Conservation (phyloP, 257 asterid species). For the Gentiana macrophylla region DNA sequence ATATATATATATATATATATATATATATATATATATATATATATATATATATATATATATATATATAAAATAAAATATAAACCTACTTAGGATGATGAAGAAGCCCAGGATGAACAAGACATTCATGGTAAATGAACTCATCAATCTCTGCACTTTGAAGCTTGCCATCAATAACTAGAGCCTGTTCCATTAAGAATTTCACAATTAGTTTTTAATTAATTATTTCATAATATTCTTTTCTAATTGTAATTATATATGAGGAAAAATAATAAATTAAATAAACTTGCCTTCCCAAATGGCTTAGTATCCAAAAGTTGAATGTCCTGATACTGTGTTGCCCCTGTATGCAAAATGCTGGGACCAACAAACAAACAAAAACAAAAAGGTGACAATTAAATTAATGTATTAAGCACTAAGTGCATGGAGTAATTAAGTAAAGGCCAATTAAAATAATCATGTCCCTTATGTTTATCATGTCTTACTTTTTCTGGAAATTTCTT, state of each 20-base stretch:
- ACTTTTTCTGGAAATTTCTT: too few relatives aligned
- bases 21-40: too few relatives aligned
- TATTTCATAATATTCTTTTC: background rate
- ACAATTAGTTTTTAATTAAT: background rate
- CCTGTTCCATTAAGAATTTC: conserved; percentile 27
- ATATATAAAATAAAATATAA: background rate
- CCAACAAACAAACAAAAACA: background rate
- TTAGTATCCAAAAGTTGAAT: conserved; percentile 91
- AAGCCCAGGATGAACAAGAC: conserved; percentile 84
- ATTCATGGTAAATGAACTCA: conserved; percentile 93
- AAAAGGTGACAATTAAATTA: conserved; percentile 14
- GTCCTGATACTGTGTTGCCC: conserved; percentile 83
- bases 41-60: too few relatives aligned
- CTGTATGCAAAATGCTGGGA: conserved; percentile 80
- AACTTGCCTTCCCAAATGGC: conserved; percentile 75
- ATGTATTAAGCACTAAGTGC: conserved; percentile 1
- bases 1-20: too few relatives aligned
- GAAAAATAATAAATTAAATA: background rate
- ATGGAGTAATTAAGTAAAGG: background rate
- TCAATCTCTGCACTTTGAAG: conserved; percentile 95
- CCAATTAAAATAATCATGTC: too few relatives aligned
- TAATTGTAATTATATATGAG: background rate
- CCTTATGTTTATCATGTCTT: too few relatives aligned
- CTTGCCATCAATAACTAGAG: conserved; percentile 91
- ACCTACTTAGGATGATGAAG: conserved; percentile 57